Evolutionary conservation across 768 basidiomycete species (phyloP), one percentile per base, ranked within the genome.

Genomic region (Russula abietina): DNA sequence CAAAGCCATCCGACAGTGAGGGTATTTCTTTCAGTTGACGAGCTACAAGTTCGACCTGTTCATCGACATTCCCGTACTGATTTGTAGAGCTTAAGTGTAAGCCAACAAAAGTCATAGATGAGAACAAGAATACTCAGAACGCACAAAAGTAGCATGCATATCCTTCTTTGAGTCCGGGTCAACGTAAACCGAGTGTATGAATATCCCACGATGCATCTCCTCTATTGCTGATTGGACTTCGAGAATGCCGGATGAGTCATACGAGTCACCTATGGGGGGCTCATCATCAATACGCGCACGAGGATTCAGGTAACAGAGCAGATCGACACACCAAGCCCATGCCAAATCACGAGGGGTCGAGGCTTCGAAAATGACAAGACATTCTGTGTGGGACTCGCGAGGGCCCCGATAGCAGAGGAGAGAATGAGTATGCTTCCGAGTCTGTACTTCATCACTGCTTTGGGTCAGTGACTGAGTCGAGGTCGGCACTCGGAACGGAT

Each of bases 51-150:
- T 77, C 80, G 4, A 94, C 69, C 70, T 94, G 92, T 6, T 83
- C 78, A 59, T 90, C 79, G 43, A 91, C 80, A 62, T 89, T 85
- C 49, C 92, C 92, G 68, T 86, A 93, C 92, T 93, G 68, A 46
- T 19, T n/a, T 6, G 30, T 19, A n/a, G 32, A 2, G 9, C 9
- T 26, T 10, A 9, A 9, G 55, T 19, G 30, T 51, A n/a, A 60
- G 53, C 38, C 49, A 33, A 22, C 22, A 55, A 33, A 14, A n/a
- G 24, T 36, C 39, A n/a, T 8, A n/a, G 36, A 38, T 11, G 22
- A 51, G 17, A 16, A 4, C 24, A 11, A 16, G n/a, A 11, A 48
- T 12, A 49, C 48, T 30, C 24, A n/a, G 45, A 10, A 82, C 89
- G 70, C 72, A 91, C 91, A 67, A 86, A 91, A 57, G 82, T 83